phyloP scores from a whole-genome alignment of 2,329 filamentous ascomycete species.

The Colletotrichum noveboracense region DNA sequence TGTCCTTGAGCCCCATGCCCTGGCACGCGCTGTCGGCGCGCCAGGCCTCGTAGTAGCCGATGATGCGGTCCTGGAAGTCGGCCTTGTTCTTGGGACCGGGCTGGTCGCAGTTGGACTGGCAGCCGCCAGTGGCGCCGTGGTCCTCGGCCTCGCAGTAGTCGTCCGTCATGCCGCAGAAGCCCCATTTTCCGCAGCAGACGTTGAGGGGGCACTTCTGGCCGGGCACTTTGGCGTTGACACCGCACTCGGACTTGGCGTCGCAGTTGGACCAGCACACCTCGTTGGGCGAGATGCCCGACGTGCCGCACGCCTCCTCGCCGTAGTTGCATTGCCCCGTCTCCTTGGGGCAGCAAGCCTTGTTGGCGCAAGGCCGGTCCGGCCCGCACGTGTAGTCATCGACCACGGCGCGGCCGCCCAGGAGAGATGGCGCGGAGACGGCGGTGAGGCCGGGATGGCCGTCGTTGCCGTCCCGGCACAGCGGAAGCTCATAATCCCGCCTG shows the following conservation, averaged over 20 bases:
- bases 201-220: constrained; percentile 39
- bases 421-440: too few species aligned
- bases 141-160: neutral
- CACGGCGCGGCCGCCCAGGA: too few species aligned
- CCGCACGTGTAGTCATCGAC: neutral
- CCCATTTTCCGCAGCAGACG: constrained; percentile 38
- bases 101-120: constrained; percentile 30
- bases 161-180: constrained; percentile 35
- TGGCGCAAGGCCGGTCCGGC: neutral
- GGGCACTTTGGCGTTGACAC: constrained; percentile 25
- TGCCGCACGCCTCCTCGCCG: constrained; percentile 24
- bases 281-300: constrained; percentile 26
- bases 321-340: constrained; percentile 13
- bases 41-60: constrained; percentile 39
- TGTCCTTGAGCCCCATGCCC: constrained; percentile 10
- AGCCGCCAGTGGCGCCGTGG: constrained; percentile 12
- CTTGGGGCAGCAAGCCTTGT: constrained; percentile 18
- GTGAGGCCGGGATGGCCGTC: neutral
- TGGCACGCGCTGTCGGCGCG: constrained; percentile 14
- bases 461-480: neutral
- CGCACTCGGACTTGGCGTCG: constrained; percentile 38
- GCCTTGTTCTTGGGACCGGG: constrained; percentile 7
- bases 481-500: neutral
- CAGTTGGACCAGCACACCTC: constrained; percentile 35
- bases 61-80: constrained; percentile 25